Conservation (phyloP, 169 alveolate genomes). For the Babesia sp. region DNA sequence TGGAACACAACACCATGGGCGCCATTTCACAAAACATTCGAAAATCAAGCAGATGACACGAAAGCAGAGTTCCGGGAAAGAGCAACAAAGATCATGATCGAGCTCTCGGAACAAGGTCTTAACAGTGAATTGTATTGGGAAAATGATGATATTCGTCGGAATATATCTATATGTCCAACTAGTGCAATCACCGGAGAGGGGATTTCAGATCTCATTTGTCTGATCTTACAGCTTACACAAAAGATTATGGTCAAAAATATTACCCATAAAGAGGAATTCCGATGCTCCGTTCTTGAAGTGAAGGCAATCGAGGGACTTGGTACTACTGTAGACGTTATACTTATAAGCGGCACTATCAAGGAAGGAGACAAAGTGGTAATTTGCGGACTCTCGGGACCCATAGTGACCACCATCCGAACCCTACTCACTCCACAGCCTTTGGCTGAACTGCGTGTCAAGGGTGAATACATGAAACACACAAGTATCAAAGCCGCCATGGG, state of each 20-base stretch:
- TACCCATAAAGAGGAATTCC: conserved; percentile 86
- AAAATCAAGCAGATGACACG: conserved; percentile 82
- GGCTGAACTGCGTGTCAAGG: conserved; percentile 98
- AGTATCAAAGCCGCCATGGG: conserved; percentile 94
- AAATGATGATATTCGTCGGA: conserved; percentile 90
- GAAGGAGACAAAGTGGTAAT: conserved; percentile 95
- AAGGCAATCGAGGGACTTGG: conserved; percentile 97
- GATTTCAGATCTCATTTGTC: conserved; percentile 92
- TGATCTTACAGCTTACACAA: conserved; percentile 90
- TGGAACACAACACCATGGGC: conserved; percentile 92
- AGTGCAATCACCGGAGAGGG: conserved; percentile 99
- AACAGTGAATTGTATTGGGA: conserved; percentile 95
- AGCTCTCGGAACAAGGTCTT: conserved; percentile 95
- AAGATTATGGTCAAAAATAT: conserved; percentile 84
- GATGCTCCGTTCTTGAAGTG: conserved; percentile 96
- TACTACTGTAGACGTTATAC: conserved; percentile 98
- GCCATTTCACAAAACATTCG: conserved; percentile 84
- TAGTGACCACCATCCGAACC: conserved; percentile 95
- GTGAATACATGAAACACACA: conserved; percentile 94
- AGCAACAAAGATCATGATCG: conserved; percentile 72
- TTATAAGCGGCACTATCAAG: conserved; percentile 92
- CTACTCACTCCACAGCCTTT: conserved; percentile 98
- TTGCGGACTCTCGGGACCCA: conserved; percentile 97
- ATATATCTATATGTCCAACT: conserved; percentile 97
- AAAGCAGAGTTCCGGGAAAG: conserved; percentile 88